These are phyloP conservation scores for Mortierella hygrophila DNA, from an alignment of 192 early-diverging fungal genomes.

Conservation along the genomic window DNA sequence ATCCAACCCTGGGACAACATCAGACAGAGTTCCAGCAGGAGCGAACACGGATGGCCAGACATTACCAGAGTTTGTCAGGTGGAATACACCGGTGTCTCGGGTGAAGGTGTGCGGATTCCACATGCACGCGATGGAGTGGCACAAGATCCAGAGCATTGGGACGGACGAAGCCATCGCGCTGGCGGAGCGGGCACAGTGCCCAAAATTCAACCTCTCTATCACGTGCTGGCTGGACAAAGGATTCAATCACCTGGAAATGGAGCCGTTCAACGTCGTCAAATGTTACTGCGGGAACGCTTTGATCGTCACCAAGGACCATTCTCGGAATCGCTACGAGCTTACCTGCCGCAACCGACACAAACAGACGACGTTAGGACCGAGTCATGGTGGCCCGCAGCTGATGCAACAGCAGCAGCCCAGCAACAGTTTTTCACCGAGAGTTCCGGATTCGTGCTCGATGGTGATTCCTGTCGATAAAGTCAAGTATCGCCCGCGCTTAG, in stretches of 20 bases:
- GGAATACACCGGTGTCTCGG: background rate
- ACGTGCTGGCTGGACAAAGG: conserved; percentile 33
- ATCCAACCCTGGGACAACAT: background rate
- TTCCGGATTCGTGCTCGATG: conserved; percentile 2
- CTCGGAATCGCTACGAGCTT: conserved; percentile 1
- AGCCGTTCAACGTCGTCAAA: conserved; percentile 24
- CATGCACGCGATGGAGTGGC: conserved; percentile 54
- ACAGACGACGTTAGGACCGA: background rate
- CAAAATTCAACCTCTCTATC: conserved; percentile 38
- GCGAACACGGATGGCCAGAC: background rate
- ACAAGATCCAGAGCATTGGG: conserved; percentile 17
- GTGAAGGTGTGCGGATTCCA: conserved; percentile 50
- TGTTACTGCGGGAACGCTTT: conserved; percentile 32
- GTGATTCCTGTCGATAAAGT: conserved; percentile 11
- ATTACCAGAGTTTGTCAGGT: background rate
- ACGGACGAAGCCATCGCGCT: background rate
- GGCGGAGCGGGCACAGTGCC: conserved; percentile 24
- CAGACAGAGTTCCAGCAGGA: background rate
- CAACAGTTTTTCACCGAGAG: background rate
- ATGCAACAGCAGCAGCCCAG: background rate
- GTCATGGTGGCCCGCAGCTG: background rate
- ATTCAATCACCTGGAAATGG: conserved; percentile 13
- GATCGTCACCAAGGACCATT: conserved; percentile 18
- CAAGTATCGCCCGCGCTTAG: background rate
- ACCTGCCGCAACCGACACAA: conserved; percentile 20